Conservation (phyloP, 768 basidiomycete genomes). For the Guyanaporus albipodus region DNA sequence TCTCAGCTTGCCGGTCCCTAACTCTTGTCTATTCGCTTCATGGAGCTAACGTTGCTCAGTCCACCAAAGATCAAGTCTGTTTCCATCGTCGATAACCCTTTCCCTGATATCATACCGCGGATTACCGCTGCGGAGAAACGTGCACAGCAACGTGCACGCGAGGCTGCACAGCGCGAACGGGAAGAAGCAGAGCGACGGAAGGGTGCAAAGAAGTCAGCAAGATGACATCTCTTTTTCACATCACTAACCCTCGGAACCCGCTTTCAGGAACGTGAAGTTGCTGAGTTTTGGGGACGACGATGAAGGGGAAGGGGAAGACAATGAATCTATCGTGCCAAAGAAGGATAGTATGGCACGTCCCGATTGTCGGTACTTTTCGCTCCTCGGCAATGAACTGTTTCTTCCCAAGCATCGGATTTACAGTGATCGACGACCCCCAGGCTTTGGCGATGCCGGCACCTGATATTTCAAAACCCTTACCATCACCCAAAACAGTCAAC, state of each 20-base stretch:
- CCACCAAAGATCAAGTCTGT: conserved; percentile 89
- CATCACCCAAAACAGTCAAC: neutral
- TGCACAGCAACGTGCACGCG: conserved; percentile 76
- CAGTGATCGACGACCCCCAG: conserved; percentile 23
- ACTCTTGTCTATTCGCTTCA: neutral
- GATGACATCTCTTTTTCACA: neutral
- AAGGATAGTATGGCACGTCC: conserved; percentile 84
- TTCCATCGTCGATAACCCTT: conserved; percentile 88
- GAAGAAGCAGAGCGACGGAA: conserved; percentile 69
- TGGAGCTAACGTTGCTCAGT: conserved; percentile 35
- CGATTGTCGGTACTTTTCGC: conserved; percentile 56
- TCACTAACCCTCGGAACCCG: neutral
- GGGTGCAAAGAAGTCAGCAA: conserved; percentile 81
- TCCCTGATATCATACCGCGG: conserved; percentile 90
- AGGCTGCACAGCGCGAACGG: conserved; percentile 70
- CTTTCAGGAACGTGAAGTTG: conserved; percentile 75
- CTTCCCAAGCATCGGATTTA: neutral
- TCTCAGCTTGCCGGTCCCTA: neutral
- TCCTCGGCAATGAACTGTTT: neutral
- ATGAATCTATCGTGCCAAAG: conserved; percentile 50
- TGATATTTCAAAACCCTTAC: conserved; percentile 3
- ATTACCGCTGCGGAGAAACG: conserved; percentile 93
- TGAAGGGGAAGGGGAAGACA: conserved; percentile 54
- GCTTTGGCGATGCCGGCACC: conserved; percentile 8
- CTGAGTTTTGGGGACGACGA: conserved; percentile 84